Evolutionary conservation across 2,329 filamentous ascomycete species (phyloP), one percentile per base, ranked within the genome.

Genomic region (Sporothrix phasma): DNA sequence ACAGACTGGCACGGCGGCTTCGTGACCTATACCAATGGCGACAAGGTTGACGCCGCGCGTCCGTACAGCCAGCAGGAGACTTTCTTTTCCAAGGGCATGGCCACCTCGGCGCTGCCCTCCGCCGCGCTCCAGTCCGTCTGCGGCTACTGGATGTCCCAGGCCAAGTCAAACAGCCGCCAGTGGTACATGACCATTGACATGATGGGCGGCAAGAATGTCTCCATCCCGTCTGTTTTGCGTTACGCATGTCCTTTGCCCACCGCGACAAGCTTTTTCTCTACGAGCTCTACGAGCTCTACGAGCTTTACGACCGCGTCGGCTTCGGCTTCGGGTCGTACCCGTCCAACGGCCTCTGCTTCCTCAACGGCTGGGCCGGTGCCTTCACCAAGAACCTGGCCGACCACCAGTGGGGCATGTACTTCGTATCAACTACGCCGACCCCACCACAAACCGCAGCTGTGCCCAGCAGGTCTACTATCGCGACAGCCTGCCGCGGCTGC

Each of bases 391-490:
- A 69, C 34, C 67, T 73, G 22, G 61, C 72, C 13, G 68, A 74
- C 41, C 74, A 72, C 1, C 68, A 72, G 7, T 80, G 79, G 71
- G 79, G 78, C 19, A 78, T 78, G 64, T 84, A 83, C 67, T n/a
- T n/a, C n/a, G n/a, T n/a, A 73, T 79, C 67, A 83, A 83, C 73
- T 84, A 83, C 61, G 76, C 80, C 3, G 81, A 84, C 68, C 76
- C 80, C 0, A 75, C 72, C 49, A 73, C 82, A 64, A 74, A 75
- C 69, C 73, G 76, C n/a, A 73, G 73, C 1, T 74, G 74, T n/a
- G 81, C 81, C 2, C 77, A 80, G 67, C 70, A 77, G 65, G 70
- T 80, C 67, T 83, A 83, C 71, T 83, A 79, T 67, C 74, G 78
- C 5, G 70, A 70, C 56, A 78, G 72, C 60, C 69, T 79, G 29